Evolutionary conservation across 75 land plant species (phyloP), one percentile per base, ranked within the genome.

Genomic region (Cryptomeria japonica): DNA sequence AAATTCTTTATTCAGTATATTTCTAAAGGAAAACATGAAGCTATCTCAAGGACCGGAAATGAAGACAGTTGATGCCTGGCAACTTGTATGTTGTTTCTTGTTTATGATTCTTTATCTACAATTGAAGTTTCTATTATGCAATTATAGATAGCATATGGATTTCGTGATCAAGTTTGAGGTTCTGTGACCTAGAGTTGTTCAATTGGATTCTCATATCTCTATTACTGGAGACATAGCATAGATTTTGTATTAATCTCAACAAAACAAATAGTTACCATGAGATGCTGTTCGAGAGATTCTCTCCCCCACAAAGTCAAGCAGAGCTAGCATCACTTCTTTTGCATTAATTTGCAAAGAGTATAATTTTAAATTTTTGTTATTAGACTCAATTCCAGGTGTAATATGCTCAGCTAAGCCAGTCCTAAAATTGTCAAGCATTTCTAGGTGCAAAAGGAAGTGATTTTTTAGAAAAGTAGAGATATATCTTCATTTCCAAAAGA

Each of bases 1-100:
- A 41, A 82, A 12, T 42, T 84, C 28, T 53, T 51, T 32, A 55
- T 55, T 55, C 86, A 84, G 86, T 37, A 36, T 38, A 53, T 84
- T 36, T 49, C 25, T 84, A 34, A 84, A 34, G 86, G 86, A 84
- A 84, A 82, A 44, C 49, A 31, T 9, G 19, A 56, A 84, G 64
- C 41, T 49, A 14, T 84, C 39, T 84, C 64, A 34, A 84, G 86
- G 68, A 84, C 64, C 32, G 36, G 25, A 41, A 8, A n/a, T 44
- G 53, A 55, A 84, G 56, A 84, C 64, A 16, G 28, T 84, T 84
- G 86, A 84, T 36, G 86, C 86, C 15, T 84, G 86, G 86, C 53
- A 84, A 56, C 86, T 84, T 34, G 86, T 84, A 55, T 5, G 86
- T 55, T 55, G 38, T 42, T 82, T 28, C 80, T 78, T 78, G 16